A percentile compares a stretch with the other conserved stretches of the same genome.
Evolutionary conservation across 2,329 filamentous ascomycete genomes (phyloP).

Genomic region (Xylariales sp.): DNA sequence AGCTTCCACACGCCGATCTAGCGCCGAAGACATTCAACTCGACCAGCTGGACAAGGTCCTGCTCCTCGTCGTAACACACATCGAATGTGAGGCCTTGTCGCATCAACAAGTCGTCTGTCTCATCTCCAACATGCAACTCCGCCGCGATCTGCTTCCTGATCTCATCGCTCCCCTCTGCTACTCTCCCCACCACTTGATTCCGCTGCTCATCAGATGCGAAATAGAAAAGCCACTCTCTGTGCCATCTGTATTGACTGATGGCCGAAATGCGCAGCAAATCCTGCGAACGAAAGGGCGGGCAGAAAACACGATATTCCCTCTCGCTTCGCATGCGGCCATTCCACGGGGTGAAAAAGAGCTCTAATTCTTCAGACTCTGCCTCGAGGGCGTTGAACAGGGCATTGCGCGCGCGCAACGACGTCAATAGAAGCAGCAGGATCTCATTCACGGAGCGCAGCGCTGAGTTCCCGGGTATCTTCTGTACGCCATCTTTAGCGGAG

Average conservation of each 20-base stretch:
- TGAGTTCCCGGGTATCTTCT: constrained; percentile 39
- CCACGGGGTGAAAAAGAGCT: constrained; percentile 57
- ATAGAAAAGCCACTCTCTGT: constrained; percentile 50
- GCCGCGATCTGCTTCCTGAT: constrained; percentile 48
- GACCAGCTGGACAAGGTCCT: constrained; percentile 50
- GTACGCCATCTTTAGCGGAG: constrained; percentile 57
- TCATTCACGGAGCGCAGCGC: constrained; percentile 50
- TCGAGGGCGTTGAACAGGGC: constrained; percentile 49
- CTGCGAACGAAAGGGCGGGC: constrained; percentile 48
- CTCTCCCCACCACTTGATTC: constrained; percentile 34
- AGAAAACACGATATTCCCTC: constrained; percentile 58
- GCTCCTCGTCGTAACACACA: constrained; percentile 52
- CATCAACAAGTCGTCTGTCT: constrained; percentile 48
- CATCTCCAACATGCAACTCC: constrained; percentile 41
- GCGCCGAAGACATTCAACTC: constrained; percentile 60
- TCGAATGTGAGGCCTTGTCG: constrained; percentile 59
- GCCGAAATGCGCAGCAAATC: constrained; percentile 48
- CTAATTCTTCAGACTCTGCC: constrained; percentile 32
- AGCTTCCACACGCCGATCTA: constrained; percentile 57
- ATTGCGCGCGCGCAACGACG: constrained; percentile 53
- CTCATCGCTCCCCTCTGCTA: constrained; percentile 38
- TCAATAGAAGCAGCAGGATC: constrained; percentile 53
- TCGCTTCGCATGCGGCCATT: constrained; percentile 53
- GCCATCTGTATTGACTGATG: constrained; percentile 57
- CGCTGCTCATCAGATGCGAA: constrained; percentile 1